Evolutionary conservation across 83 land plant genomes (phyloP), one percentile per base, ranked within the genome.

Genomic region (Picea engelmannii): DNA sequence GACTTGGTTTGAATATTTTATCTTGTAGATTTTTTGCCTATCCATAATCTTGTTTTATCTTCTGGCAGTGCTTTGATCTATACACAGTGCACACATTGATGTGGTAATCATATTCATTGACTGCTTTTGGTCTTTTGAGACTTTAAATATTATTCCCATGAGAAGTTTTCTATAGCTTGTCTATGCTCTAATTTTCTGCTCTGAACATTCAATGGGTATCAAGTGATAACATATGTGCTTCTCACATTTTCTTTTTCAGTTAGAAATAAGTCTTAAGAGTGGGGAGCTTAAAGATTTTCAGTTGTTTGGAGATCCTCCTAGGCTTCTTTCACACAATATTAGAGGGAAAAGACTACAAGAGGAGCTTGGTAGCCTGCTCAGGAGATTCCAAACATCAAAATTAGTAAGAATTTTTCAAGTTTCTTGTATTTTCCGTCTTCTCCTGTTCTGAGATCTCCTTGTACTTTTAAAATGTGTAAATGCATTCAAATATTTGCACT

Each of bases 261-360:
- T 92, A 47, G 94, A 92, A 83, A 81, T 83, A 84, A 89, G 94
- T 63, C 86, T 92, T 16, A 89, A 35, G 69, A 87, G 88, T 83
- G 94, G 91, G 62, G 94, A 89, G 79, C 62, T 92, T 60, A 78
- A 83, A 20, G 85, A 81, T 35, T 63, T 89, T 25, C 87, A 80
- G 44, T 21, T 89, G 64, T 85, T 88, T 79, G 81, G 79, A 13
- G 78, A 83, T 66, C 76, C 78, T 49, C 35, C 23, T 17, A 84
- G 82, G 70, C 42, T 80, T 35, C 17, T 85, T 74, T 84, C 86
- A n/a, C 75, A 84, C 61, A 62, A 66, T 3, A 69, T 25, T 5
- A 66, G 73, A 82, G 85, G 84, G 81, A 87, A 80, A 68, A 80
- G 81, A 17, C 13, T 18, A 17, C 63, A 42, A 15, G 47, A 47